These are phyloP conservation scores for Capsicum rhomboideum DNA, from an alignment of 257 asterid species.

Conservation along the genomic window DNA sequence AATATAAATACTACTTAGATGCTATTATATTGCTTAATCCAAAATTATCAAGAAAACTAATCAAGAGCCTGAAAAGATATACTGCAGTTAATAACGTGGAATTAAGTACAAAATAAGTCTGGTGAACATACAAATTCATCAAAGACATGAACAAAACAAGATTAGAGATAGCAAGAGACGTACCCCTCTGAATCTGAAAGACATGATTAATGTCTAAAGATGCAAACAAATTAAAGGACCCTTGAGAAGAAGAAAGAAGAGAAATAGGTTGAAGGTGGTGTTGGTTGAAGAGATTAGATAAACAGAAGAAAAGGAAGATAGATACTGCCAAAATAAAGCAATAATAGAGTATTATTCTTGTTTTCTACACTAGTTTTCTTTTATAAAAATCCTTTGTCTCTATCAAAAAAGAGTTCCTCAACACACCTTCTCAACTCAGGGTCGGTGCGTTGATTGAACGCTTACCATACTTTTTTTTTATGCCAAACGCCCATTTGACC, in stretches of 20 bases:
- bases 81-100: no score
- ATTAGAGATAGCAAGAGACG: not conserved
- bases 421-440: not conserved
- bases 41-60: not conserved
- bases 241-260: not conserved
- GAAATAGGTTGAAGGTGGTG: not conserved
- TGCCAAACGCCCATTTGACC: not conserved
- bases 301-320: constrained; percentile 3
- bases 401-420: not conserved
- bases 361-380: not conserved
- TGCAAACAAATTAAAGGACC: not conserved
- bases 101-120: no score
- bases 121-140: not conserved
- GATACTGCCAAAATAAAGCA: constrained; percentile 2
- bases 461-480: constrained; percentile 2
- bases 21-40: not conserved
- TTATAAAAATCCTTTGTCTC: not conserved
- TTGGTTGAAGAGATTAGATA: constrained; percentile 1
- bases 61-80: no score
- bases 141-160: not conserved
- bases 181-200: constrained; percentile 38
- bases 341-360: not conserved
- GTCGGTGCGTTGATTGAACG: constrained; percentile 23
- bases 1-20: not conserved
- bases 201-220: constrained; percentile 10